Evolutionary conservation across 768 basidiomycete species (phyloP).

Genomic region (Agrocybe praecox): DNA sequence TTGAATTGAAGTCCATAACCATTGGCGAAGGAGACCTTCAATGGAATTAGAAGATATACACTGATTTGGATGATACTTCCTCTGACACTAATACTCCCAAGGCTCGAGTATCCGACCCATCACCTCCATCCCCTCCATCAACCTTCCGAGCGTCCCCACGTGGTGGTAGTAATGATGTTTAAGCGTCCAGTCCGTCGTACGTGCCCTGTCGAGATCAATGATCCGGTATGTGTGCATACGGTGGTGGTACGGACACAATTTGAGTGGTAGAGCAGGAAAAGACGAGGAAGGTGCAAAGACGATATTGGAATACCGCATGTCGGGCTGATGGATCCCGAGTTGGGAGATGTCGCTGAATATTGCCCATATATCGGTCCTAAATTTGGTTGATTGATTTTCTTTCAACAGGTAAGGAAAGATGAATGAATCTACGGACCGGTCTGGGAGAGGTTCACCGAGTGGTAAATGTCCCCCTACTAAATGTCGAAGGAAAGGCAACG

Average conservation of each 20-base stretch:
- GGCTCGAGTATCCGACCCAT: conserved; percentile 17
- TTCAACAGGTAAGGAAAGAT: too few relatives aligned
- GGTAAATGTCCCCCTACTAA: conserved; percentile 16
- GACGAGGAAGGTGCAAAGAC: neutral
- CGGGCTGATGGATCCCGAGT: conserved; percentile 22
- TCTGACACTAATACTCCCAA: conserved; percentile 16
- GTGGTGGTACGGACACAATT: conserved; percentile 16
- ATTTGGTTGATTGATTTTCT: neutral
- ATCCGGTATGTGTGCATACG: conserved; percentile 16
- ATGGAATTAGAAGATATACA: too few relatives aligned
- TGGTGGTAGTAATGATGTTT: conserved; percentile 23
- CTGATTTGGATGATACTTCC: too few relatives aligned
- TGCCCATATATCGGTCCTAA: conserved; percentile 21
- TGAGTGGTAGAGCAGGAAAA: neutral
- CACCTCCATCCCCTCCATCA: conserved; percentile 19
- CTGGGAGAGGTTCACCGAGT: conserved; percentile 13
- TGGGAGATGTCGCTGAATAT: conserved; percentile 21
- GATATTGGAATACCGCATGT: conserved; percentile 24
- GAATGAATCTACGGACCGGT: conserved; percentile 12
- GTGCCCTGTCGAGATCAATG: conserved; percentile 22
- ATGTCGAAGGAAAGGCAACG: conserved; percentile 20
- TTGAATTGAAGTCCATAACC: too few relatives aligned
- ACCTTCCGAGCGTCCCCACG: conserved; percentile 15
- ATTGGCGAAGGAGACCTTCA: too few relatives aligned
- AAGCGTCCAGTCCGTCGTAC: conserved; percentile 19